phyloP scores from a whole-genome alignment of 768 basidiomycete species.

The Auricularia cornea region DNA sequence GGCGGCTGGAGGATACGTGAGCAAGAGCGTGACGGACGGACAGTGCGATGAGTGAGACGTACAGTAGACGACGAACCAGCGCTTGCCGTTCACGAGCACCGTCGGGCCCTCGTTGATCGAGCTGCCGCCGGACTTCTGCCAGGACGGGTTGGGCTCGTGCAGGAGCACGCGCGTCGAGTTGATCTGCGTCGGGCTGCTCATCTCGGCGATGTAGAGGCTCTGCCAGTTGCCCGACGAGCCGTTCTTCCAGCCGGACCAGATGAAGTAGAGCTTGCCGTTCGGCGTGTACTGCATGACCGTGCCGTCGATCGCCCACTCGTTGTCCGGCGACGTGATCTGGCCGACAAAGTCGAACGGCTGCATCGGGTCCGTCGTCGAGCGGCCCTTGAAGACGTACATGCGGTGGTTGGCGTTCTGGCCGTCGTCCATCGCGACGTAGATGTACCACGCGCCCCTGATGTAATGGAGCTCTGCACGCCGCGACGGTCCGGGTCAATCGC shows the following conservation, averaged over 20 bases:
- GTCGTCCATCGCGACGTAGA: background rate
- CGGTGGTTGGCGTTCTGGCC: background rate
- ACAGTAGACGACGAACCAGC: background rate
- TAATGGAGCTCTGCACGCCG: background rate
- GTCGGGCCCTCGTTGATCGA: background rate
- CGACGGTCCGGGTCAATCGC: too few relatives aligned
- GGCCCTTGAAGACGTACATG: background rate
- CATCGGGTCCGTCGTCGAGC: background rate
- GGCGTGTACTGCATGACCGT: background rate
- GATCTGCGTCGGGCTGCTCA: background rate
- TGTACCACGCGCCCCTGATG: background rate
- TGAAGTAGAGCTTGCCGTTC: constrained; percentile 1
- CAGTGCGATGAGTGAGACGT: too few relatives aligned
- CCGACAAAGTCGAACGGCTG: background rate
- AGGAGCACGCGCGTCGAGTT: background rate
- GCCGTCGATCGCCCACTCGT: background rate
- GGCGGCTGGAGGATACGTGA: background rate
- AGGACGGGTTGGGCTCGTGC: background rate
- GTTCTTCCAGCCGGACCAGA: background rate
- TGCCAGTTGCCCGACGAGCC: background rate
- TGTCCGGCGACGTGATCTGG: background rate
- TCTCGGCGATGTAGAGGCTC: constrained; percentile 1
- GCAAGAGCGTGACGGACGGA: too few relatives aligned
- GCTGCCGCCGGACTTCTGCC: background rate
- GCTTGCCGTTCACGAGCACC: background rate